Evolutionary conservation across 768 basidiomycete species (phyloP), one percentile per base, ranked within the genome.

Genomic region (Suillus alpinus): DNA sequence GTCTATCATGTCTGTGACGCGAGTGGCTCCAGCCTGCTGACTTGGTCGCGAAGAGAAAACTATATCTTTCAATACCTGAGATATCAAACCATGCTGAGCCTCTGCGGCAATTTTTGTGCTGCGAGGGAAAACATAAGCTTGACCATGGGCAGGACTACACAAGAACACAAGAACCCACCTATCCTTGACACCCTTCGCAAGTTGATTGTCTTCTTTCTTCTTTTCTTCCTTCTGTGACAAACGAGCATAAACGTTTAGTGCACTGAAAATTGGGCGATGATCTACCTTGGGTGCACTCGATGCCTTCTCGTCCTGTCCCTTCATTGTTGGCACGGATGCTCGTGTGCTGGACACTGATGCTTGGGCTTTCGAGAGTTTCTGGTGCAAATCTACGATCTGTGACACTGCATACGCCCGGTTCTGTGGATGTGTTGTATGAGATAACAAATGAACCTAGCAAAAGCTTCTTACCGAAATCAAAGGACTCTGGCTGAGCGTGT

Each of bases 361-460:
- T 64, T 88, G 86, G 3, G 90, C 90, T 67, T 87, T 92, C 2
- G 83, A 75, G 18, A 99, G 80, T 74, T 98, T 99, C 76, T 94
- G 88, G 58, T 94, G 91, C 39, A 98, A 76, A 76, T 98, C 97
- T 20, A 83, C 77, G 2, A 98, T 81, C 70, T 98, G 96, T 0
- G 93, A 90, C 0, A 94, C 94, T 3, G 94, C 89, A 72, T 98
- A 98, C 58, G 91, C 89, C 41, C 94, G 89, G 67, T 97, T 98
- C 96, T 99, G 66, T 8, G 49, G n/a, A 37, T 3, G 1, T 50
- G 18, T 36, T 40, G 31, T 18, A 26, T 47, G 20, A 47, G 39
- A 4, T 32, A 18, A 23, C 13, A 51, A 50, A 13, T 1, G 29
- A 43, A 32, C 8, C 43, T 7, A 56, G 20, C 4, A 16, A 13